Conservation (phyloP, 768 basidiomycete genomes). For the Lanmaoa pseudosensibilis region DNA sequence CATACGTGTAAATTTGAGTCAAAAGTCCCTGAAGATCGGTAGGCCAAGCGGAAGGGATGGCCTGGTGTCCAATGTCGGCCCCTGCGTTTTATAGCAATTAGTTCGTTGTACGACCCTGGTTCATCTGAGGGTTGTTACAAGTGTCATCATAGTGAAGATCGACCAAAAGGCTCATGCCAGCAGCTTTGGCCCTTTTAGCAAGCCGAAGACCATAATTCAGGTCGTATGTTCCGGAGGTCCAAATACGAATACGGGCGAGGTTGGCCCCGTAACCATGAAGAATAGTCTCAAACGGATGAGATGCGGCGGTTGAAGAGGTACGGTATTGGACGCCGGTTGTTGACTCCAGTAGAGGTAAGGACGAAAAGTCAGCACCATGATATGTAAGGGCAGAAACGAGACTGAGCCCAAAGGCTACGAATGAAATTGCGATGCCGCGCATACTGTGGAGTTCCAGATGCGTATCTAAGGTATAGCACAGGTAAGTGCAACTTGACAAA, state of each 20-base stretch:
- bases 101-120: neutral
- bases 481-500: no score
- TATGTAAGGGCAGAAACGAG: conserved; percentile 10
- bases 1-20: conserved; percentile 8
- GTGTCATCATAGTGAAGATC: conserved; percentile 11
- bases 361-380: conserved; percentile 18
- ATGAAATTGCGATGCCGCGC: neutral
- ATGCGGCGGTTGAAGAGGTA: neutral
- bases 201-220: conserved; percentile 8
- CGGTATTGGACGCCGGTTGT: neutral
- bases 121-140: conserved; percentile 4
- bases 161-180: conserved; percentile 13
- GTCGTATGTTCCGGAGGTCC: conserved; percentile 12
- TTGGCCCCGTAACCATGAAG: conserved; percentile 9
- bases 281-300: conserved; percentile 10
- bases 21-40: conserved; percentile 10
- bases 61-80: conserved; percentile 8
- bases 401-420: neutral
- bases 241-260: conserved; percentile 16
- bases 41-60: conserved; percentile 16
- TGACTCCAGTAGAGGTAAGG: conserved; percentile 15
- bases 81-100: neutral
- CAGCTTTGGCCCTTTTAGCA: conserved; percentile 11
- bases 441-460: neutral
- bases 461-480: neutral